Evolutionary conservation across 116 monocot species (phyloP).

Genomic region (Papilionanthe hybrid): DNA sequence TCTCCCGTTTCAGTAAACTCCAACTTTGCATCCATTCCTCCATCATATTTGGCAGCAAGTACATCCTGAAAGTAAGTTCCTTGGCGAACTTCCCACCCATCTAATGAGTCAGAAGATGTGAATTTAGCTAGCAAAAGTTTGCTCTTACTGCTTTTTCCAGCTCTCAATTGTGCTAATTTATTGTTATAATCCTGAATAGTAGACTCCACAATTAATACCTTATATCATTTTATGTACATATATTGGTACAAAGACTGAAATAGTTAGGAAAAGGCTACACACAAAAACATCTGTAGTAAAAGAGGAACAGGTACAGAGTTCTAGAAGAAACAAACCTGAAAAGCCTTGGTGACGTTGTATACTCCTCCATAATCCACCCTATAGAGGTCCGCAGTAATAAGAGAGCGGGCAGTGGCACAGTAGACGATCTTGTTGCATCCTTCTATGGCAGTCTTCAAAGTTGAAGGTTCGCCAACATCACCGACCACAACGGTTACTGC

Average conservation of each 20-base stretch:
- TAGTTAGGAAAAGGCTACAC: too few species aligned
- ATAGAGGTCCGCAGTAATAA: slow-evolving; percentile 92
- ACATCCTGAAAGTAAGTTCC: slow-evolving; percentile 86
- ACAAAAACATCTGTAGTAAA: neutral
- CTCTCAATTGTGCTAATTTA: slow-evolving; percentile 83
- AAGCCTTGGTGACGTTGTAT: slow-evolving; percentile 74
- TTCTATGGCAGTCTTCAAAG: slow-evolving; percentile 61
- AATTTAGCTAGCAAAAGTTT: slow-evolving; percentile 95
- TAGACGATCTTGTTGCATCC: slow-evolving; percentile 95
- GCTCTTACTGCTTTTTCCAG: slow-evolving; percentile 98
- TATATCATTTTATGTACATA: neutral
- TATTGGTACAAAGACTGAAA: neutral
- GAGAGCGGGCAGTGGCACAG: slow-evolving; percentile 90
- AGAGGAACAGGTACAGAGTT: neutral
- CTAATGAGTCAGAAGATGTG: slow-evolving; percentile 54
- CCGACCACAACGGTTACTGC: slow-evolving; percentile 77
- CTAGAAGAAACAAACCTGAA: slow-evolving; percentile 51
- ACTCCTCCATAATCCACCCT: slow-evolving; percentile 91
- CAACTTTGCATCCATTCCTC: slow-evolving; percentile 87
- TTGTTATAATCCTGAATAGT: slow-evolving; percentile 78
- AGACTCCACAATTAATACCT: neutral
- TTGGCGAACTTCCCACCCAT: slow-evolving; percentile 80
- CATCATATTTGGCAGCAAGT: slow-evolving; percentile 73
- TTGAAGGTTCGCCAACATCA: slow-evolving; percentile 82
- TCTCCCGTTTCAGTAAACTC: slow-evolving; percentile 66